Base-by-base conservation (phyloP, 2,329 filamentous ascomycete species). In the Talaromyces amestolkiae region DNA sequence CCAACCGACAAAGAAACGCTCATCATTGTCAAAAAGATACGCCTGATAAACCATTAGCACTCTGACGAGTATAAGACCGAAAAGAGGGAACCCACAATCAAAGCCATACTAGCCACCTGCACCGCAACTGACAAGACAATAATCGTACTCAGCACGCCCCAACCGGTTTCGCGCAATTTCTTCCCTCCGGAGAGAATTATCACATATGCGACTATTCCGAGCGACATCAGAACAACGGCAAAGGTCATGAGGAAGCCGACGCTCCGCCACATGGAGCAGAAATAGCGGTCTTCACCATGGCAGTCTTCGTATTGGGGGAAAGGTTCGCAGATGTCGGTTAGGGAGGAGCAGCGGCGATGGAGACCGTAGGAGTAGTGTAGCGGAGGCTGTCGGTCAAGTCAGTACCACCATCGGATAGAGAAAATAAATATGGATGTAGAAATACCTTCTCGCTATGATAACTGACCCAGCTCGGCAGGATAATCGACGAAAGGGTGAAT, bases 251-350 rank as follows among this genome's bases (percentile, higher is more conserved):
- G 79, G 79, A 97, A 98, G 27, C 91, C 93, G 41, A 92, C 88
- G 31, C 88, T 92, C 66, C 91, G 86, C 94, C 94, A 99, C 85
- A 96, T 90, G 72, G 88, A 90, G 82, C 95, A 98, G 80, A 98
- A 97, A 73, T 88, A 87, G 61, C 87, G 84, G 70, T 89, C 86
- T 61, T 87, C 85, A 70, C 83, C 85, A 64, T 82, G 80, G 78
- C 91, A 94, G 75, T 92, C 88, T 65, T 86, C 82, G 63, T 85
- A 80, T 69, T 84, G 82, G 3, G 92, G 92, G 76, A 93, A 95
- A 68, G 76, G 76, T 56, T 80, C 74, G 69, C 78, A 79, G 33
- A 73, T 77, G 59, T 86, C 83, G 53, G 85, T 85, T 65, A 91
- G 81, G 65, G 86, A 90, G 63, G 89, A 91, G 80, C 94, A 99